These are phyloP conservation scores for Termitomyces sp. DNA, from an alignment of 768 basidiomycete genomes.

Conservation along the genomic window DNA sequence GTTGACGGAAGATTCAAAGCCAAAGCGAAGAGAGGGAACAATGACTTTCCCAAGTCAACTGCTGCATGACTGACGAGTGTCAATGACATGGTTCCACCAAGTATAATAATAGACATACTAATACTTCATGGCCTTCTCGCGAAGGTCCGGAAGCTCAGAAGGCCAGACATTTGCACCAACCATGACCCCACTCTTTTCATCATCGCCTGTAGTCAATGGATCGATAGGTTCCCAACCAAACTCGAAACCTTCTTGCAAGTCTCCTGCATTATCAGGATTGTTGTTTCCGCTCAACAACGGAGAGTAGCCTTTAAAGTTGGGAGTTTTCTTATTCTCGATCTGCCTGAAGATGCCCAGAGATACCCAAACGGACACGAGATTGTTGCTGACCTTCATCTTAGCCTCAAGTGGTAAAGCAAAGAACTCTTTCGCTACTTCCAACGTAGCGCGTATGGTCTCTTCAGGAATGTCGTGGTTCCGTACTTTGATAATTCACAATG, in stretches of 20 bases:
- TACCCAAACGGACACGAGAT: not conserved
- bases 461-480: slow-evolving; percentile 73
- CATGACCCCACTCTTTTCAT: slow-evolving; percentile 50
- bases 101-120: slow-evolving; percentile 56
- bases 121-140: slow-evolving; percentile 54
- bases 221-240: slow-evolving; percentile 66
- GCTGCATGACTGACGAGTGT: slow-evolving; percentile 29
- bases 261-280: slow-evolving; percentile 73
- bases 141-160: slow-evolving; percentile 52
- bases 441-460: slow-evolving; percentile 36
- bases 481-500: slow-evolving; percentile 35
- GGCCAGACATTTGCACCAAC: slow-evolving; percentile 82
- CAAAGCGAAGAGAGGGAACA: slow-evolving; percentile 86
- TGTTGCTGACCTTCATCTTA: slow-evolving; percentile 58
- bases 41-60: slow-evolving; percentile 44
- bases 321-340: slow-evolving; percentile 64
- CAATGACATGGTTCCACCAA: not conserved
- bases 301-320: slow-evolving; percentile 77
- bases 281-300: slow-evolving; percentile 70
- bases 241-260: slow-evolving; percentile 90
- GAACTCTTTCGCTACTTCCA: slow-evolving; percentile 53
- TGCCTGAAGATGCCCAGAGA: slow-evolving; percentile 19
- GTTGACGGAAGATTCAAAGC: slow-evolving; percentile 69
- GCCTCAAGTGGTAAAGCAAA: slow-evolving; percentile 59
- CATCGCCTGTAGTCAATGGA: slow-evolving; percentile 20